These are phyloP conservation scores for Wickerhamiella musiphila DNA, from an alignment of 805 yeast genomes.

Conservation along the genomic window DNA sequence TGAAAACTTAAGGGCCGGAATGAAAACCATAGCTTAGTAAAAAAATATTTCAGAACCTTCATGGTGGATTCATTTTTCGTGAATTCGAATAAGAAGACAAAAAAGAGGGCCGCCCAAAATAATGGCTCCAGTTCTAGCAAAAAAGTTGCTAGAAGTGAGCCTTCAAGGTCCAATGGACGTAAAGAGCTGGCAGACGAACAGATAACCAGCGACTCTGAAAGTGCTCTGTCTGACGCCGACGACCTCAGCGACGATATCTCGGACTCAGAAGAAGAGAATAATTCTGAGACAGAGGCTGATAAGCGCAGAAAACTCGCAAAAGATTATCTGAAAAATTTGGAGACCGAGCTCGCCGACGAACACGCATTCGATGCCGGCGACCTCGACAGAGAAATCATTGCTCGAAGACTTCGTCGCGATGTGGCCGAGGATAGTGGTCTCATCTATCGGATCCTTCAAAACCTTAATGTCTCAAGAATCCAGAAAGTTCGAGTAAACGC, in stretches of 20 bases:
- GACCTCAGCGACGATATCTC: slow-evolving; percentile 8
- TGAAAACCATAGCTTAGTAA: too few relatives aligned
- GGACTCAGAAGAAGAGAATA: slow-evolving; percentile 53
- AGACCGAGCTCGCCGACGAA: slow-evolving; percentile 28
- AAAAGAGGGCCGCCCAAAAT: slow-evolving; percentile 4
- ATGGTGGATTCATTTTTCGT: slow-evolving; percentile 13
- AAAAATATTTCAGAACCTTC: not conserved
- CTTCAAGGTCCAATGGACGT: too few relatives aligned
- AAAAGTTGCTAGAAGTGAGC: not conserved
- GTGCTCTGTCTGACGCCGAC: slow-evolving; percentile 9
- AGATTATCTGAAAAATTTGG: slow-evolving; percentile 69
- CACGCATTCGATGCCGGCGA: slow-evolving; percentile 75
- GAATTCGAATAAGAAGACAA: slow-evolving; percentile 7
- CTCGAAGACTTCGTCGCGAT: slow-evolving; percentile 65
- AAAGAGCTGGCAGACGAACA: slow-evolving; percentile 10
- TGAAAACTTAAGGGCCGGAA: too few relatives aligned
- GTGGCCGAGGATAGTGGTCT: slow-evolving; percentile 82
- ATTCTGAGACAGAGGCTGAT: slow-evolving; percentile 72
- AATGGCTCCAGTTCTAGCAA: slow-evolving; percentile 1
- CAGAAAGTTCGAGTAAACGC: slow-evolving; percentile 14
- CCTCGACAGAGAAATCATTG: slow-evolving; percentile 69
- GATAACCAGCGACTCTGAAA: slow-evolving; percentile 10
- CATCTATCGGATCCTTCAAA: slow-evolving; percentile 29
- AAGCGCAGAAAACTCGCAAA: slow-evolving; percentile 87
- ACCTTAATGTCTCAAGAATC: slow-evolving; percentile 7